Evolutionary conservation across 2,329 filamentous ascomycete species (phyloP), one percentile per base, ranked within the genome.

Genomic region (Drechslerella dactyloides): DNA sequence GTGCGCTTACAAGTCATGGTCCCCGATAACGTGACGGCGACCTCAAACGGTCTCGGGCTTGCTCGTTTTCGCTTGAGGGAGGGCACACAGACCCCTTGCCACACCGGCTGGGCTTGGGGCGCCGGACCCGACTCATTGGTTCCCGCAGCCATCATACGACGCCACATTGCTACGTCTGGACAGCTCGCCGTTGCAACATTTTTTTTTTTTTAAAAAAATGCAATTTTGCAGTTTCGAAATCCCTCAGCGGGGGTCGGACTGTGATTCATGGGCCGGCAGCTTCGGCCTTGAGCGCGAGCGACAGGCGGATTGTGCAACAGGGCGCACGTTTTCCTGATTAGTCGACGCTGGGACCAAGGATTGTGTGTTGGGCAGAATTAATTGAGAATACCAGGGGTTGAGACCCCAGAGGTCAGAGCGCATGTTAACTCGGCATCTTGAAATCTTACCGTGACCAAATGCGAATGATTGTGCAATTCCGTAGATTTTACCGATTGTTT

Each of bases 31-130:
- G 66, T 64, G 66, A 70, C 66, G 66, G 66, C 66, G 66, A 70
- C 66, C 54, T 63, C 52, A 52, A 55, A 35, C 37, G 24, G 24
- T 37, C 11, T 50, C 66, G 59, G 66, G 66, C 66, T 70, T 48
- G 44, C 8, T 48, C 27, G 44, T 70, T 63, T 60, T 70, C 66
- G 66, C 65, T 70, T 70, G 65, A 46, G n/a, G n/a, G n/a, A n/a
- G n/a, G n/a, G n/a, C 24, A 48, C 17, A 21, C 30, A 21, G 7
- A 59, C 46, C 58, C 66, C 27, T 33, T 8, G 3, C 27, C 8
- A 19, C 59, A 59, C 17, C 33, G 8, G 48, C 59, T 37, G 21
- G 55, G 44, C 46, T 24, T 37, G 19, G 30, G n/a, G n/a, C n/a
- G n/a, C 8, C 13, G 17, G 23, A 50, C 48, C 48, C 54, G 30